Conservation (phyloP, 2,329 filamentous ascomycete genomes). For the Periconia macrospinosa region DNA sequence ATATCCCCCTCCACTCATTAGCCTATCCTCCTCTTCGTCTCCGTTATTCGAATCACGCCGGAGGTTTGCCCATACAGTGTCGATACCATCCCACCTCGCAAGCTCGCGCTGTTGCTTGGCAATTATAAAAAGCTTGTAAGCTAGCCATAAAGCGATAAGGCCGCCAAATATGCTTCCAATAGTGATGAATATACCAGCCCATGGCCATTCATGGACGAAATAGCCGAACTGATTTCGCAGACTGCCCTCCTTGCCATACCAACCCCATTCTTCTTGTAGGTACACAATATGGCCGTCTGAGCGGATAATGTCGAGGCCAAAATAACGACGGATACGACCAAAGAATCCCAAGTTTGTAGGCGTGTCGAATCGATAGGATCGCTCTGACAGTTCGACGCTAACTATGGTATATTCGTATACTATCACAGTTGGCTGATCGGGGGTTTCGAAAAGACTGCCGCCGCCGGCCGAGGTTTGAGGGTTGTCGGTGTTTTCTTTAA, state of each 20-base stretch:
- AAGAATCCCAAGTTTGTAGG: conserved; percentile 15
- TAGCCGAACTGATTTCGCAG: conserved; percentile 26
- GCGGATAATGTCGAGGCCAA: conserved; percentile 30
- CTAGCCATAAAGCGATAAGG: conserved; percentile 17
- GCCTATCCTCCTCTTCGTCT: conserved; percentile 26
- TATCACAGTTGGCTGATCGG: conserved; percentile 12
- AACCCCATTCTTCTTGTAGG: conserved; percentile 30
- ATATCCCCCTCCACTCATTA: conserved; percentile 16
- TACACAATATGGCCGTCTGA: conserved; percentile 30
- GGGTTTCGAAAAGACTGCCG: conserved; percentile 21
- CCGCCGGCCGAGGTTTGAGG: conserved; percentile 12
- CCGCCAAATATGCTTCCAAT: conserved; percentile 18
- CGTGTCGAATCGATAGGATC: conserved; percentile 21
- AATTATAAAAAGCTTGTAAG: conserved; percentile 23
- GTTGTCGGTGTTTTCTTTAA: conserved; percentile 11
- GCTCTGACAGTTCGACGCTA: conserved; percentile 24
- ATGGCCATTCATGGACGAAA: conserved; percentile 28
- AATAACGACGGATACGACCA: conserved; percentile 24
- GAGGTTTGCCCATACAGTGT: conserved; percentile 34
- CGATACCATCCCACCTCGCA: conserved; percentile 38
- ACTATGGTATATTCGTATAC: conserved; percentile 28
- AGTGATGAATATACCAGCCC: conserved; percentile 26
- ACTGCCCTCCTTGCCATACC: conserved; percentile 34
- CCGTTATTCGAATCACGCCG: conserved; percentile 20
- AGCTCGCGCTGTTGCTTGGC: conserved; percentile 28